Conservation (phyloP, 2,329 filamentous ascomycete species). For the Metarhizium brunneum region DNA sequence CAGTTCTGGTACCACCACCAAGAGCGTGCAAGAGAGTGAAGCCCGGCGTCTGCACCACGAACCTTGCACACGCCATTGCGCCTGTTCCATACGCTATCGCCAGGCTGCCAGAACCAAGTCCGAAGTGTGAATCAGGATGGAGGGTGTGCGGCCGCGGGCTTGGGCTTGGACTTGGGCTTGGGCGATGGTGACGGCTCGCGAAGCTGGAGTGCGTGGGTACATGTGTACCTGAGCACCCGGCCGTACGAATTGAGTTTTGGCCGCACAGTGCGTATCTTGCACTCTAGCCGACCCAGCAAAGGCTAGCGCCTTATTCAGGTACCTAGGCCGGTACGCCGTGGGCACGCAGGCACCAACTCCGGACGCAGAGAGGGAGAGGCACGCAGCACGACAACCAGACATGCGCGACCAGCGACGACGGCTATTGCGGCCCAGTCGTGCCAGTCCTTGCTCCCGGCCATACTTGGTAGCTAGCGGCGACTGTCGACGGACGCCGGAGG, state of each 20-base stretch:
- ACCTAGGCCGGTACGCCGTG: too few relatives aligned
- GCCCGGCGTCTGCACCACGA: neutral
- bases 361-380: too few relatives aligned
- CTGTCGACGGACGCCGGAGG: neutral
- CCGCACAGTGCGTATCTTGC: neutral
- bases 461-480: neutral
- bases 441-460: neutral
- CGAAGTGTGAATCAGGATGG: neutral
- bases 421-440: too few relatives aligned
- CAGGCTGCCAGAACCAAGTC: too few relatives aligned
- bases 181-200: neutral
- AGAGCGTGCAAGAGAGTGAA: neutral
- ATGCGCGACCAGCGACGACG: too few relatives aligned
- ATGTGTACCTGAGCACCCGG: neutral
- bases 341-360: too few relatives aligned
- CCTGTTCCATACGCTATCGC: neutral
- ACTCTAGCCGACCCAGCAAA: neutral
- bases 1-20: neutral
- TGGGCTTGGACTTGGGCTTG: too few relatives aligned
- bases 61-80: neutral
- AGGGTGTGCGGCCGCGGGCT: neutral
- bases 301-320: too few relatives aligned
- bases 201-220: neutral
- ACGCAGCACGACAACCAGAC: too few relatives aligned
- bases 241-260: constrained; percentile 1